Percentiles rank a stretch among this genome's conserved stretches.
phyloP scores from a whole-genome alignment of 2,329 filamentous ascomycete species.

The Epichloe uncinata region DNA sequence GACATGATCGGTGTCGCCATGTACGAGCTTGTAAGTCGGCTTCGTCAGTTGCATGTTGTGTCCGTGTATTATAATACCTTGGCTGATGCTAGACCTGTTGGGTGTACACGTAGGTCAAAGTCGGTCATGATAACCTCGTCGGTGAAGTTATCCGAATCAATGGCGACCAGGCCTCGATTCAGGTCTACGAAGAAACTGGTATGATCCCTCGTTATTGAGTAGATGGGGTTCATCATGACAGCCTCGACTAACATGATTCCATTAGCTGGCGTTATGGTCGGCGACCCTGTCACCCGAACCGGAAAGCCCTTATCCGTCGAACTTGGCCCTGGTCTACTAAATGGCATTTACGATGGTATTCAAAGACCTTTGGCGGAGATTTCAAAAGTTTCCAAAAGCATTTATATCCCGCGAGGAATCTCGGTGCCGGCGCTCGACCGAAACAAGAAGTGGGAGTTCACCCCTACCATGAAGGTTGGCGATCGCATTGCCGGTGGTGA shows the following conservation, averaged over 20 bases:
- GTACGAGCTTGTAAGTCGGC: constrained; percentile 77
- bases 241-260: background rate
- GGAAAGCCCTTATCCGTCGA: constrained; percentile 96
- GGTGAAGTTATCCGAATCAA: constrained; percentile 98
- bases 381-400: constrained; percentile 62
- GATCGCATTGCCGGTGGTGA: constrained; percentile 96
- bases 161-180: constrained; percentile 88
- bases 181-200: constrained; percentile 99
- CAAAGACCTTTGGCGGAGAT: constrained; percentile 88
- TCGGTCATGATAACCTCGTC: constrained; percentile 82
- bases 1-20: constrained; percentile 99
- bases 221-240: background rate
- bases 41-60: background rate
- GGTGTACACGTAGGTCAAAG: constrained; percentile 51
- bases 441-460: constrained; percentile 93
- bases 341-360: constrained; percentile 99
- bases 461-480: constrained; percentile 79
- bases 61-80: background rate
- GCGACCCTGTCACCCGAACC: constrained; percentile 80
- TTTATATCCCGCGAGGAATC: constrained; percentile 96
- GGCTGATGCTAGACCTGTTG: background rate
- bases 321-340: constrained; percentile 89
- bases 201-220: constrained; percentile 16
- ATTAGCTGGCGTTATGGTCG: constrained; percentile 82
- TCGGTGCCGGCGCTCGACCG: constrained; percentile 77